Evolutionary conservation across 768 basidiomycete genomes (phyloP).

Genomic region (Suillus luteus): DNA sequence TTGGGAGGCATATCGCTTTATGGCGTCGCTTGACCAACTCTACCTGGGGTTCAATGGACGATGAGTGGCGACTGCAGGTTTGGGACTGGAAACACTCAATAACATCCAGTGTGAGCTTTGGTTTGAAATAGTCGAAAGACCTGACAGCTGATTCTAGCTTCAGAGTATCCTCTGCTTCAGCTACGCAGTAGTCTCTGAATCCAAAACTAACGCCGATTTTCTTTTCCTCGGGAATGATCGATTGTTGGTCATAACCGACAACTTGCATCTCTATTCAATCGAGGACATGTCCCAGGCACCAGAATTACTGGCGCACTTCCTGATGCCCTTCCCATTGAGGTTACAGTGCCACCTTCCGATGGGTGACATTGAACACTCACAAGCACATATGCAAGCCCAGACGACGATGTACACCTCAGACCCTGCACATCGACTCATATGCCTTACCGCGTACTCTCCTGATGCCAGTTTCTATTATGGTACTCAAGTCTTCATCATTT

Average conservation of each 20-base stretch:
- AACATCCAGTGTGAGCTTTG: neutral
- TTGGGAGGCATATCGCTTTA: neutral
- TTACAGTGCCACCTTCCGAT: neutral
- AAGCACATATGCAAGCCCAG: neutral
- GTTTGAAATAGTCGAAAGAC: neutral
- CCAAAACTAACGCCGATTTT: neutral
- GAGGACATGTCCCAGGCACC: neutral
- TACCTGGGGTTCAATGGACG: neutral
- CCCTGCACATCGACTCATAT: neutral
- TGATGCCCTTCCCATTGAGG: neutral
- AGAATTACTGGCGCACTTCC: neutral
- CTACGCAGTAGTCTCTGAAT: neutral
- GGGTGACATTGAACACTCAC: neutral
- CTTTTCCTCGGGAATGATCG: neutral
- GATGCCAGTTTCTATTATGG: neutral
- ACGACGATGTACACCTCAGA: neutral
- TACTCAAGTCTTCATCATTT: neutral
- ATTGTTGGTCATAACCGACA: neutral
- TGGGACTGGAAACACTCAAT: neutral
- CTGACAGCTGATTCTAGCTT: neutral
- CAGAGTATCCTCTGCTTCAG: neutral
- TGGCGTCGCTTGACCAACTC: neutral
- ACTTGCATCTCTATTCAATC: neutral
- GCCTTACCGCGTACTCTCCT: neutral
- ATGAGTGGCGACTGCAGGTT: neutral